Evolutionary conservation across 805 yeast genomes (phyloP).

Genomic region (Suhomyces canberraensis): DNA sequence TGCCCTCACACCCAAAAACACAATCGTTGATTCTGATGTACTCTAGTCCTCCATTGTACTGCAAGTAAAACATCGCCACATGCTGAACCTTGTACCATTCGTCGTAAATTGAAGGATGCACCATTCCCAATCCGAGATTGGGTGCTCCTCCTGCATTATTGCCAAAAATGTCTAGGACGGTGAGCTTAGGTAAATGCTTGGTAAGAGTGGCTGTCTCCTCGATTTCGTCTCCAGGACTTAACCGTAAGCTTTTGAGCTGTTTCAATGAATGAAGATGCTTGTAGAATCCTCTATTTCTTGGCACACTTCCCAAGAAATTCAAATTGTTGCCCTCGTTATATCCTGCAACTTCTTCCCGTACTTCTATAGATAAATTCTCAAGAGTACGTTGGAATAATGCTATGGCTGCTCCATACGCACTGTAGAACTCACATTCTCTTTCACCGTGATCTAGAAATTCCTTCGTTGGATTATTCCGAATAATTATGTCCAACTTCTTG

Average conservation of each 20-base stretch:
- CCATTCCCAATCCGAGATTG: constrained; percentile 51
- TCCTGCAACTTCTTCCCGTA: constrained; percentile 31
- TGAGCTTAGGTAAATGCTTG: constrained; percentile 19
- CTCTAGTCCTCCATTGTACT: constrained; percentile 23
- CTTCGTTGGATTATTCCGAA: constrained; percentile 38
- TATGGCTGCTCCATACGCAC: constrained; percentile 17
- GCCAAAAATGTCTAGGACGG: constrained; percentile 45
- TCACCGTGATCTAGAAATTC: constrained; percentile 5
- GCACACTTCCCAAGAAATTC: constrained; percentile 6
- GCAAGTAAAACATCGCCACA: constrained; percentile 42
- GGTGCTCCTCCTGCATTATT: constrained; percentile 52
- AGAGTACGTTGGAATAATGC: constrained; percentile 19
- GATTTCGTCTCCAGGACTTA: constrained; percentile 35
- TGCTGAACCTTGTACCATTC: constrained; percentile 57
- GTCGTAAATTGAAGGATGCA: constrained; percentile 53
- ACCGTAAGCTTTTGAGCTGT: constrained; percentile 35
- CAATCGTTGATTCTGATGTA: constrained; percentile 50
- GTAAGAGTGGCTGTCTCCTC: constrained; percentile 21
- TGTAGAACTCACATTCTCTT: constrained; percentile 9
- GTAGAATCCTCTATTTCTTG: constrained; percentile 8
- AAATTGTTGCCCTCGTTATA: constrained; percentile 4
- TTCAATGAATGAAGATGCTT: constrained; percentile 11
- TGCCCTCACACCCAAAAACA: constrained; percentile 40
- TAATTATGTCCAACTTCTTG: constrained; percentile 36
- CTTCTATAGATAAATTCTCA: constrained; percentile 36